Conservation (phyloP, 2,329 filamentous ascomycete species). For the Cladosporium austrohemisphaericum region DNA sequence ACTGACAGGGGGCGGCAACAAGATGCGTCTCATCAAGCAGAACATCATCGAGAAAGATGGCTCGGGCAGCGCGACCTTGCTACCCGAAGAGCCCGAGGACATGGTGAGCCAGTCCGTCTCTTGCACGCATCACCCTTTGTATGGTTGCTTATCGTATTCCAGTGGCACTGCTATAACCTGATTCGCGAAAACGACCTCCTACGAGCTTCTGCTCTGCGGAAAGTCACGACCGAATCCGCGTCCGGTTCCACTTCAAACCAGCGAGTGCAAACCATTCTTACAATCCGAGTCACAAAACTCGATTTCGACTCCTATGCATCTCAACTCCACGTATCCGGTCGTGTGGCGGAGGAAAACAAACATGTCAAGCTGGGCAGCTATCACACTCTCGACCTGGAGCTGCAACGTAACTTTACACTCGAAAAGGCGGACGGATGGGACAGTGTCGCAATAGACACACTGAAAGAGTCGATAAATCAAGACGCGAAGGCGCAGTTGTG, state of each 20-base stretch:
- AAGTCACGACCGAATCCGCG: constrained; percentile 58
- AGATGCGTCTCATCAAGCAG: constrained; percentile 65
- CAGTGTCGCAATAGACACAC: constrained; percentile 73
- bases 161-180: constrained; percentile 75
- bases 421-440: constrained; percentile 88
- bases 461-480: constrained; percentile 74
- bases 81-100: constrained; percentile 70
- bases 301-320: constrained; percentile 68
- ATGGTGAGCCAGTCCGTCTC: constrained; percentile 52
- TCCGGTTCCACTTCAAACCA: constrained; percentile 61
- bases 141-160: constrained; percentile 5
- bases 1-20: too few species aligned
- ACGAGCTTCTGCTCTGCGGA: constrained; percentile 63
- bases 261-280: constrained; percentile 61
- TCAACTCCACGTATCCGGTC: constrained; percentile 65
- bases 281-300: constrained; percentile 61
- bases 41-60: constrained; percentile 61
- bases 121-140: constrained; percentile 1
- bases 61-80: constrained; percentile 61
- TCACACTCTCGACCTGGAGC: constrained; percentile 77
- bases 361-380: constrained; percentile 64
- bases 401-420: constrained; percentile 81
- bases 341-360: constrained; percentile 63
- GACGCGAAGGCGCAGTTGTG: constrained; percentile 78
- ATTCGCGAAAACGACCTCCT: constrained; percentile 63